A percentile compares a stretch with the other conserved stretches of the same genome.
Conservation (phyloP, 208 protist genomes). For the Leptomonas pyrrhocoris region DNA sequence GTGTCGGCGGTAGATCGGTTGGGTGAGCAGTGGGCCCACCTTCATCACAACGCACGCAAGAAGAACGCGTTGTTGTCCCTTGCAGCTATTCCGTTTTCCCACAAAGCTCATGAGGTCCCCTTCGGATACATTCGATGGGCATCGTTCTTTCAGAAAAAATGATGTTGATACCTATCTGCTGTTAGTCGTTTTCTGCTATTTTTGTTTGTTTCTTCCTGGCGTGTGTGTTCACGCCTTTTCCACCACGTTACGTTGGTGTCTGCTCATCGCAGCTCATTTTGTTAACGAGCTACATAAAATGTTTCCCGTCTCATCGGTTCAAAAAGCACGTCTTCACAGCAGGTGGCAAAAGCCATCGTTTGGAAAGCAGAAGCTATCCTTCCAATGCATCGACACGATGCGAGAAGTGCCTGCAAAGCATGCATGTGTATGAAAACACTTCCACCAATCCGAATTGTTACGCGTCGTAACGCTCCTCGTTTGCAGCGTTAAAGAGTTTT, state of each 20-base stretch:
- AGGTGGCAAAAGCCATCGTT: too few species aligned
- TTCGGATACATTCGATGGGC: conserved; percentile 13
- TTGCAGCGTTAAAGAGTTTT: too few species aligned
- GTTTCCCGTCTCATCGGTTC: too few species aligned
- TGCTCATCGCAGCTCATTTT: not conserved
- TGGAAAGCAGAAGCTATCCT: too few species aligned
- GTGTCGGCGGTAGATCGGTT: not conserved
- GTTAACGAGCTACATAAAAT: too few species aligned
- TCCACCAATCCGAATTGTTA: too few species aligned
- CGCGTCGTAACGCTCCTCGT: too few species aligned
- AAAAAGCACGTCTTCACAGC: too few species aligned
- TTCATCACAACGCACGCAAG: not conserved
- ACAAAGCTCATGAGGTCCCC: not conserved
- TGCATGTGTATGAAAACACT: too few species aligned
- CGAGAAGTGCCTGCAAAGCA: too few species aligned
- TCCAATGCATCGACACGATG: too few species aligned
- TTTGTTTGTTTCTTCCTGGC: not conserved
- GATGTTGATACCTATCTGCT: not conserved
- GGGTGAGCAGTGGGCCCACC: conserved; percentile 1
- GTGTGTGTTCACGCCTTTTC: not conserved
- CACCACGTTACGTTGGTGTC: not conserved
- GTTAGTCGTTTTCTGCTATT: not conserved
- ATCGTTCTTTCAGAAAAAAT: conserved; percentile 2
- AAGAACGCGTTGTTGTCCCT: not conserved
- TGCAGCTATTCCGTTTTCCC: not conserved